Evolutionary conservation across 352 stramenopile genomes (phyloP), one percentile per base, ranked within the genome.

Genomic region (Pythium insidiosum): DNA sequence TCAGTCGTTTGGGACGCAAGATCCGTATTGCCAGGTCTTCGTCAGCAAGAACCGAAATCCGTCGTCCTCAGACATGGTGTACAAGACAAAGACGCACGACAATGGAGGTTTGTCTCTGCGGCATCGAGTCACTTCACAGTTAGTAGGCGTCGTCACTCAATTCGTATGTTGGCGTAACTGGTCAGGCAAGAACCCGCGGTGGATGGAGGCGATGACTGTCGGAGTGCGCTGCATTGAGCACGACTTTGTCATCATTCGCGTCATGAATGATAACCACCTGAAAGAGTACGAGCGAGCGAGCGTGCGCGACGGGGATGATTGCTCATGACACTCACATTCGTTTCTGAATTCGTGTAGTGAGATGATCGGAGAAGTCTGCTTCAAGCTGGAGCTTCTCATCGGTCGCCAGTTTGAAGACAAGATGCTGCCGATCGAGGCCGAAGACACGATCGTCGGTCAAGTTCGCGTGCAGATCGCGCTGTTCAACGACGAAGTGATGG

Each of bases 211-310:
- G 15, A 50, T 88, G 16, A 72, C 68, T 0, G 61, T 66, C 19
- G 60, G 54, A 13, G 55, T 86, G n/a, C 68, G 73, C 11, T 88
- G 76, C 61, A 88, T 88, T 47, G 73, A 88, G 48, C 76, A 88
- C 51, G 71, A 86, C 34, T 86, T 73, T 49, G 55, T 88, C n/a
- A 68, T 77, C 42, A 66, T 88, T 53, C 76, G 76, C 11, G 71
- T 88, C 19, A 84, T 86, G 68, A 85, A 88, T 50, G 68, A 85
- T 62, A 88, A 88, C 56, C 72, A 75, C 33, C 39, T 88, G 20
- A 80, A 76, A 48, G 65, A 88, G 76, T 88, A 53, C 45, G 70
- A 71, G 4, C 4, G 3, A 39, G 10, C 5, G 23, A 35, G n/a
- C 6, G 11, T 4, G 22, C 25, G 12, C 25, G 38, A 34, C 16